Percentiles rank a stretch among this genome's conserved stretches.
phyloP scores from a whole-genome alignment of 495 filamentous ascomycete genomes.

The Acidomyces sp. region DNA sequence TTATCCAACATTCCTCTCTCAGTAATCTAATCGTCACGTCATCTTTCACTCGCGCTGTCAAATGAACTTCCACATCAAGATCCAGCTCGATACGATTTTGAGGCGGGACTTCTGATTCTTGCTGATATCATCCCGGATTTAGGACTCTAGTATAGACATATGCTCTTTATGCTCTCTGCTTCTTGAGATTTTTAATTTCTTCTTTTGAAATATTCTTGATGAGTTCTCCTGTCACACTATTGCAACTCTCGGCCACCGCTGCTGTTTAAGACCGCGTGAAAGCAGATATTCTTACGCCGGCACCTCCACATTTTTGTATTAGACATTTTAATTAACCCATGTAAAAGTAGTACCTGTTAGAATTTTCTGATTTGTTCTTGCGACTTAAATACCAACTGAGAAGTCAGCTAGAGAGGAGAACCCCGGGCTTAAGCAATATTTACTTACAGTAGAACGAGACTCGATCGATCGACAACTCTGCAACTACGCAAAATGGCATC shows the following conservation, averaged over 20 bases:
- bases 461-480: no score
- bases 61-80: constrained; percentile 11
- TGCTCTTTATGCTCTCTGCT: not conserved
- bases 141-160: not conserved
- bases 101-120: constrained; percentile 8
- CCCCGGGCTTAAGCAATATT: no score
- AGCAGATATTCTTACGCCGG: no score
- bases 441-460: no score
- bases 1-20: no score
- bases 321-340: not conserved
- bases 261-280: no score
- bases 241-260: no score
- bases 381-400: not conserved
- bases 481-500: no score
- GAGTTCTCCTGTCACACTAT: no score
- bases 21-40: constrained; percentile 13
- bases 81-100: constrained; percentile 9
- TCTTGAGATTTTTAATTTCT: not conserved
- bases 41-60: constrained; percentile 7
- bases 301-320: not conserved
- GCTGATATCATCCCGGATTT: constrained; percentile 3
- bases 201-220: constrained; percentile 1
- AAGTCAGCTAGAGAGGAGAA: no score
- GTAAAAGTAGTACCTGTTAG: not conserved
- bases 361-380: not conserved